Evolutionary conservation across 768 basidiomycete genomes (phyloP), one percentile per base, ranked within the genome.

Genomic region (Coprinellus aureogranulatus): DNA sequence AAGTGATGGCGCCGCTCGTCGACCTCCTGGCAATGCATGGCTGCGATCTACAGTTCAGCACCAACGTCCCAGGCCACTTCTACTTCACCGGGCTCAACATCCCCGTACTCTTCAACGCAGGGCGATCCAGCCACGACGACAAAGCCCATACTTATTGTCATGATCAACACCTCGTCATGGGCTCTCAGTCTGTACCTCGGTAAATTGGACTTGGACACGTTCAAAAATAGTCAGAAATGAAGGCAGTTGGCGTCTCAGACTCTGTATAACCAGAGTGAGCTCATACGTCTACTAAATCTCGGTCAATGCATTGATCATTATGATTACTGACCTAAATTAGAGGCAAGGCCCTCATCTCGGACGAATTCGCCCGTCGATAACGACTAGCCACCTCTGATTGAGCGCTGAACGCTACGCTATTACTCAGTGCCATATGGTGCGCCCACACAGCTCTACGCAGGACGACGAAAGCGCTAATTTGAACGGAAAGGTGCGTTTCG

Each of bases 61-160:
- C 77, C 3, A 85, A 84, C 55, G 80, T 77, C 3, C 73, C 82
- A 83, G 85, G 87, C 2, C 88, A 83, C 64, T 85, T 79, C 64
- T 77, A 82, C 62, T 76, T 89, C 56, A 87, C 85, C 8, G 72
- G 73, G 54, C 65, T 78, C 0, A 67, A 82, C 10, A 56, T 81
- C n/a, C 77, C 80, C 4, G 64, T 64, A 10, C 66, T 80, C 18
- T 57, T 75, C 8, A 65, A 69, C n/a, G 74, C 68, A 1, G 70
- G 72, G 0, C 66, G 72, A 50, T 59, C 64, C n/a, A 69, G 67
- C 22, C 61, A 69, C 0, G 69, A 70, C 22, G 61, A 62, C 14
- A 71, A 71, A 53, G 70, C 71, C 3, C 75, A 79, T 20, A 68
- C 81, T 5, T n/a, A n/a, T n/a, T n/a, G n/a, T n/a, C n/a, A n/a